Percentiles rank a stretch among this genome's conserved stretches.
phyloP scores from a whole-genome alignment of 352 stramenopile genomes.

The Thalassiosira livingstoniorum region DNA sequence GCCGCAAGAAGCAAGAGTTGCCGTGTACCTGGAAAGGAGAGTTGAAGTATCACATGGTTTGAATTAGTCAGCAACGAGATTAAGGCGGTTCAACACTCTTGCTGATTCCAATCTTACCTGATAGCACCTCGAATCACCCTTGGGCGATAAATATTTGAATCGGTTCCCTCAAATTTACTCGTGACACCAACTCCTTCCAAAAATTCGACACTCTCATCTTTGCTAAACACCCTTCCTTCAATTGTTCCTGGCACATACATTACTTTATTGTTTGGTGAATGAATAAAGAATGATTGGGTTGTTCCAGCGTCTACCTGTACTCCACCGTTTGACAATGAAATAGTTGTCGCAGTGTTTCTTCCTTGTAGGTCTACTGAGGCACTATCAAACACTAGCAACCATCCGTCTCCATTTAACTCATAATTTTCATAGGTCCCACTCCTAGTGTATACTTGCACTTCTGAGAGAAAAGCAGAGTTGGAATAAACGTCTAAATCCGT shows the following conservation, averaged over 20 bases:
- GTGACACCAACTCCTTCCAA: neutral
- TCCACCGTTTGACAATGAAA: neutral
- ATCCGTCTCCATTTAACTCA: neutral
- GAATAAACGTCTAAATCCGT: neutral
- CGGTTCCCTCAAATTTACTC: neutral
- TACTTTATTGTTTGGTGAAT: neutral
- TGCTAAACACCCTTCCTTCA: neutral
- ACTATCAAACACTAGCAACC: neutral
- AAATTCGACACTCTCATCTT: neutral
- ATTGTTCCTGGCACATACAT: neutral
- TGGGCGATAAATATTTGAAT: neutral
- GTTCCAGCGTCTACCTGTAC: neutral
- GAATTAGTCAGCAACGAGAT: too few relatives aligned
- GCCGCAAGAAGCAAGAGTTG: constrained; percentile 6
- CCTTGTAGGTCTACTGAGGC: neutral
- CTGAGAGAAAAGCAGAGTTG: too few relatives aligned
- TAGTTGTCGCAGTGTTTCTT: neutral
- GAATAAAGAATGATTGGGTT: neutral
- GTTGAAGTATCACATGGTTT: too few relatives aligned
- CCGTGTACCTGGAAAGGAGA: neutral
- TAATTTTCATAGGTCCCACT: neutral
- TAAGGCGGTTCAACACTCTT: too few relatives aligned
- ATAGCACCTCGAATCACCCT: neutral
- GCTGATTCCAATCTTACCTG: neutral
- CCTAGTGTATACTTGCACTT: neutral